Percentiles rank a stretch among this genome's conserved stretches.
These are phyloP conservation scores for Suhomyces choctaworum DNA, from an alignment of 1,139 yeast genomes.

Conservation along the genomic window DNA sequence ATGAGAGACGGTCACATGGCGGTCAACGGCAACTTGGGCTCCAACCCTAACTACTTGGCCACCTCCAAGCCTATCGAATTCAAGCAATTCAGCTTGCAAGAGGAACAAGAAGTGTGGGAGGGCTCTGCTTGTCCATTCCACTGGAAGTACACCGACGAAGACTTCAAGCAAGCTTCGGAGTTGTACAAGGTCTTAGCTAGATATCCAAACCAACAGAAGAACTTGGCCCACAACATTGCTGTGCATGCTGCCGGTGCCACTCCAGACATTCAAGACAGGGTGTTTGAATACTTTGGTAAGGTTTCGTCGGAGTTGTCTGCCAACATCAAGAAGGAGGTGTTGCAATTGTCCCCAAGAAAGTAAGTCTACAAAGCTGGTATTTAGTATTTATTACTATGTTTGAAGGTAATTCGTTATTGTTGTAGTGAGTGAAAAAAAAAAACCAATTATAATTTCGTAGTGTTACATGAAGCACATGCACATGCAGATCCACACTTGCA, in stretches of 20 bases:
- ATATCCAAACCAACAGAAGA: conserved; percentile 76
- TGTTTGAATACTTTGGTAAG: conserved; percentile 72
- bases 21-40: conserved; percentile 83
- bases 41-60: conserved; percentile 76
- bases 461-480: conserved; percentile 41
- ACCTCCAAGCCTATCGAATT: conserved; percentile 58
- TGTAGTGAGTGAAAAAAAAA: too few relatives aligned
- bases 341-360: conserved; percentile 56
- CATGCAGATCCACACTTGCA: conserved; percentile 49
- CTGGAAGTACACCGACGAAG: conserved; percentile 76
- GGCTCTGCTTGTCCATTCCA: conserved; percentile 90
- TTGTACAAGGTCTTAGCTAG: conserved; percentile 75
- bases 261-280: conserved; percentile 76
- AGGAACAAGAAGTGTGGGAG: conserved; percentile 80
- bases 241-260: conserved; percentile 71
- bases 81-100: conserved; percentile 42
- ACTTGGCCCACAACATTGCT: conserved; percentile 82
- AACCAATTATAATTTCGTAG: conserved; percentile 43
- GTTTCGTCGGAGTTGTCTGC: conserved; percentile 65
- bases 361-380: conserved; percentile 18
- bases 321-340: conserved; percentile 61
- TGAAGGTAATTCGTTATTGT: too few relatives aligned
- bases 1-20: conserved; percentile 87
- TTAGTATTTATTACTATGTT: conserved; percentile 3
- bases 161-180: conserved; percentile 65